A percentile compares a stretch with the other conserved stretches of the same genome.
phyloP scores from a whole-genome alignment of 2,329 filamentous ascomycete species.

The Tolypocladium ophioglossoides region DNA sequence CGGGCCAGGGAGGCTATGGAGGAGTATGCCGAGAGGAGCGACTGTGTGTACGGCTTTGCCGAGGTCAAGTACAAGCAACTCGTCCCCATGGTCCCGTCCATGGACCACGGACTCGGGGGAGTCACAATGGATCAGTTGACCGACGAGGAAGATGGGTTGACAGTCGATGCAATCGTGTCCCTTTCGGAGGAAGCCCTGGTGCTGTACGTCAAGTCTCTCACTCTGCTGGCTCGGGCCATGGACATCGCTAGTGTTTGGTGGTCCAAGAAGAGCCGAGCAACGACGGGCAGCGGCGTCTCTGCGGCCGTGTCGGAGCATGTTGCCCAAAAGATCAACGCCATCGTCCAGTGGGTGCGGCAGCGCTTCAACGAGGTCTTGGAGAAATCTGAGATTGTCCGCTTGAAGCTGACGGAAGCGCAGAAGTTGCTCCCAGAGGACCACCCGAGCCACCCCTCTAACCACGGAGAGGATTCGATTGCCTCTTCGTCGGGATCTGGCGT shows the following conservation, averaged over 20 bases:
- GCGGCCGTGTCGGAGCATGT: constrained; percentile 36
- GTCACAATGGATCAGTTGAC: constrained; percentile 41
- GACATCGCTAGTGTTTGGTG: constrained; percentile 92
- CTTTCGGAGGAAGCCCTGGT: constrained; percentile 92
- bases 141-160: constrained; percentile 63
- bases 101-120: constrained; percentile 59
- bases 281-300: constrained; percentile 32
- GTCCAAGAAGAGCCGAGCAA: constrained; percentile 63
- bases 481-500: constrained; percentile 52
- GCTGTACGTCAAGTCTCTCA: constrained; percentile 88
- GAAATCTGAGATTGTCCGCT: constrained; percentile 88
- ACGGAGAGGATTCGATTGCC: constrained; percentile 46
- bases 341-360: constrained; percentile 88
- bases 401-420: constrained; percentile 80
- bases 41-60: constrained; percentile 94
- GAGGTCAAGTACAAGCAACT: constrained; percentile 98
- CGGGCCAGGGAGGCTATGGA: constrained; percentile 74
- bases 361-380: constrained; percentile 96
- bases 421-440: constrained; percentile 75
- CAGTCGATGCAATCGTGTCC: constrained; percentile 72
- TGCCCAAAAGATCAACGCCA: constrained; percentile 71
- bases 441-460: constrained; percentile 74
- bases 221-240: constrained; percentile 86
- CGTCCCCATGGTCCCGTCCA: constrained; percentile 76
- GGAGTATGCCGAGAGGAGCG: constrained; percentile 82